Evolutionary conservation across 176 grass and related monocot species (phyloP).

Genomic region (Paspalum notatum): DNA sequence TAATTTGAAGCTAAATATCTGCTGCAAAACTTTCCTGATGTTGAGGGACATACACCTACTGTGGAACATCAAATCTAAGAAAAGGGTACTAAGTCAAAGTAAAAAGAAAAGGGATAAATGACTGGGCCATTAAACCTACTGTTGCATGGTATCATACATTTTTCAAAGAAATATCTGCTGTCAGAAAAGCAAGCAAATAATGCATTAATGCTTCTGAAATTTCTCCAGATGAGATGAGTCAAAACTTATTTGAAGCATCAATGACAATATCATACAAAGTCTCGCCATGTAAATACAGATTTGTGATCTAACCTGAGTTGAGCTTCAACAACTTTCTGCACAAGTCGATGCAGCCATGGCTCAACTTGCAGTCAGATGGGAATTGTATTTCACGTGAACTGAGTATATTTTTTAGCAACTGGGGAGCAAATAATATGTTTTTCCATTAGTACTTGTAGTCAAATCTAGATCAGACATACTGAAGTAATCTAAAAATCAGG

Average conservation of each 20-base stretch:
- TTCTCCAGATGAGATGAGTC: not conserved
- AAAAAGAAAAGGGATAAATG: conserved; percentile 5
- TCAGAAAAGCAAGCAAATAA: not conserved
- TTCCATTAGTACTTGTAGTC: conserved; percentile 32
- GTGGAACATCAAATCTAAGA: conserved; percentile 30
- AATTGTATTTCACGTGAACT: conserved; percentile 66
- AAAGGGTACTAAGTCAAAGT: not conserved
- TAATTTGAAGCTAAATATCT: conserved; percentile 14
- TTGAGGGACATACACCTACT: conserved; percentile 11
- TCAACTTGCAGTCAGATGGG: conserved; percentile 67
- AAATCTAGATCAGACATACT: not conserved
- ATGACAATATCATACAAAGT: conserved; percentile 8
- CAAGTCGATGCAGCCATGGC: conserved; percentile 78
- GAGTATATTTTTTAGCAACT: conserved; percentile 88
- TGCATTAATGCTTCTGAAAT: conserved; percentile 12
- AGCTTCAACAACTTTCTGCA: conserved; percentile 85
- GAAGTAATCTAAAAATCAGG: conserved; percentile 28
- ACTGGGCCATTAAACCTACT: conserved; percentile 15
- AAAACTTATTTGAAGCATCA: not conserved
- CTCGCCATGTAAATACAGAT: not conserved
- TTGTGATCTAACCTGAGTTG: conserved; percentile 65
- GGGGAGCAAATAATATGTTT: conserved; percentile 26
- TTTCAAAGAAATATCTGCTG: conserved; percentile 5
- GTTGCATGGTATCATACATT: conserved; percentile 9
- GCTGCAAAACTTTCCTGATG: conserved; percentile 3